Evolutionary conservation across 1,284 basidiomycete species (phyloP), one percentile per base, ranked within the genome.

Genomic region (Rhodofomes roseus): DNA sequence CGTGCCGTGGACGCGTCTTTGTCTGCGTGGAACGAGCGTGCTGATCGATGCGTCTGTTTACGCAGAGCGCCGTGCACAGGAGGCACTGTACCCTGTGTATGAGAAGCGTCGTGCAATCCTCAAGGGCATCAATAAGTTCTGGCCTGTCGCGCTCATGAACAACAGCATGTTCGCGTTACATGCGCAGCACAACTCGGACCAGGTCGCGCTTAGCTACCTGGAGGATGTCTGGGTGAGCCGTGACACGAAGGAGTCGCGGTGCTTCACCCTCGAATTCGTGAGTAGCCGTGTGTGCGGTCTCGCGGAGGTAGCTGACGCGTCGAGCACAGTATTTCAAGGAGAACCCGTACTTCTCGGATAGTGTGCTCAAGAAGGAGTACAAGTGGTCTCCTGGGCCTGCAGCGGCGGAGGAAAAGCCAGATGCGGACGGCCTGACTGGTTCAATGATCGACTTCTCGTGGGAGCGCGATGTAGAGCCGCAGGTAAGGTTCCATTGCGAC

Each of bases 181-280:
- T 70, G 79, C 79, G 36, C 85, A 87, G 70, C 89, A 90, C 70
- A 80, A 78, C 57, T 80, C 84, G 27, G 90, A 93, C 73, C 84
- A 86, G 71, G 78, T 83, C 61, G 91, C 90, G 16, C 71, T 93
- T 71, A 85, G 81, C 73, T 89, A 88, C 70, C 77, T 93, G 63
- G 87, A 91, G 70, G 90, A 93, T 67, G 61, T 93, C n/a, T 91
- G 90, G 89, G 78, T 93, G 43, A 78, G 75, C 59, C 83, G 90
- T 51, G 85, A 92, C 70, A 67, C 79, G 39, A 71, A 72, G 27
- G 90, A 93, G 71, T 81, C 82, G 59, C 78, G 91, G 64, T 87
- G 84, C 70, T 93, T 88, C 76, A 87, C 83, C 41, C 73, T 93
- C 60, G 90, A 93, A 78, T 90, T 93, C 73, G 90, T 92, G 72